phyloP scores from a whole-genome alignment of 352 stramenopile genomes.

The Labyrinthula sp. region DNA sequence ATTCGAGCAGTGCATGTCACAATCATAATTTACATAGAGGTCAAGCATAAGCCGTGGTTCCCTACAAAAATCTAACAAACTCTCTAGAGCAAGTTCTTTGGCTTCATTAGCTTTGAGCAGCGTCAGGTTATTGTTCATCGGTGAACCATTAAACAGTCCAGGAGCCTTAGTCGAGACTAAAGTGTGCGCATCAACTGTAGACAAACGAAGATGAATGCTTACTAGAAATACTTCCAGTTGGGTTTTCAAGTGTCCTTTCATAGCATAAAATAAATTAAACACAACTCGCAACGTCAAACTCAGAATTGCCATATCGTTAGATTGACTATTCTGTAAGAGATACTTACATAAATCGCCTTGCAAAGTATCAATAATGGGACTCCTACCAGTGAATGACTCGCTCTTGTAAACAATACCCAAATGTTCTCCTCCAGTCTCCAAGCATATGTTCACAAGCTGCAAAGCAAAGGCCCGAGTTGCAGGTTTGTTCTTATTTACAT shows the following conservation, averaged over 20 bases:
- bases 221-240: conserved; percentile 97
- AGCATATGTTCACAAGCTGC: conserved; percentile 82
- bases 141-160: background rate
- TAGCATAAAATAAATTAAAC: conserved; percentile 97
- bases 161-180: background rate
- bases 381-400: no score
- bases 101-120: conserved; percentile 15
- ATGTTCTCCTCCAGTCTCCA: conserved; percentile 69
- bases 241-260: conserved; percentile 94
- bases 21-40: conserved; percentile 98
- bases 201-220: conserved; percentile 80
- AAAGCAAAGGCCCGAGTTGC: conserved; percentile 64
- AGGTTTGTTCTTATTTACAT: conserved; percentile 64
- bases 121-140: conserved; percentile 15
- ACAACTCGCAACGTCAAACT: conserved; percentile 80
- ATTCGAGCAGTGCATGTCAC: conserved; percentile 91
- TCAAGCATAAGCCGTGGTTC: conserved; percentile 90
- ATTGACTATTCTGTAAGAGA: conserved; percentile 79
- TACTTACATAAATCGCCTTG: conserved; percentile 86
- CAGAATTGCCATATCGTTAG: conserved; percentile 71
- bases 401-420: conserved; percentile 52
- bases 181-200: no score
- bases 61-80: conserved; percentile 83
- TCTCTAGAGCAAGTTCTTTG: conserved; percentile 63
- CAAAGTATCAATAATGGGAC: conserved; percentile 46